phyloP scores from a whole-genome alignment of 2,329 filamentous ascomycete species.

The Fusarium sp. region DNA sequence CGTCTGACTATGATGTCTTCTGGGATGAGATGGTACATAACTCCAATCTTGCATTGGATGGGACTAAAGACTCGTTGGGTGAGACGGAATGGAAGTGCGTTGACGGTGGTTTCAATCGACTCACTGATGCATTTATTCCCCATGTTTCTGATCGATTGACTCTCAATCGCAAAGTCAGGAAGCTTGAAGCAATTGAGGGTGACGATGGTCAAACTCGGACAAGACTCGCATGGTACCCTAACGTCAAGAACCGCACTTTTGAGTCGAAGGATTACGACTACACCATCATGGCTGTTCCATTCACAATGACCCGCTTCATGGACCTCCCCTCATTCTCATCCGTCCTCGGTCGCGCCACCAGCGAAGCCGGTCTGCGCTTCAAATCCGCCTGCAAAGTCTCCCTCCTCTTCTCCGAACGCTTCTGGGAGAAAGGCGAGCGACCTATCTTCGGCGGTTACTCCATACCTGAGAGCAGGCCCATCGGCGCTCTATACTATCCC shows the following conservation, averaged over 20 bases:
- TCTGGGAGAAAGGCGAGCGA: conserved; percentile 64
- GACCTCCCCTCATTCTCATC: conserved; percentile 58
- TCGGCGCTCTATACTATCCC: conserved; percentile 75
- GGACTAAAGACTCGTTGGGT: background rate
- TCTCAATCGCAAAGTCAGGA: conserved; percentile 2
- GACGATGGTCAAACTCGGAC: background rate
- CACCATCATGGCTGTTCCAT: conserved; percentile 73
- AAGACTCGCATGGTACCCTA: conserved; percentile 51
- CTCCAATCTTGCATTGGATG: conserved; percentile 23
- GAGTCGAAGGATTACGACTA: conserved; percentile 69
- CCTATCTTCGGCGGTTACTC: conserved; percentile 75
- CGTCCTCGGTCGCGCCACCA: conserved; percentile 9
- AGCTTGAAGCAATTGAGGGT: background rate
- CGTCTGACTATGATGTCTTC: conserved; percentile 24
- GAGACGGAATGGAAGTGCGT: conserved; percentile 31
- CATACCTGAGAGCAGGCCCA: conserved; percentile 66
- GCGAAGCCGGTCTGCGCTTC: conserved; percentile 21
- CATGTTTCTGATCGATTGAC: background rate
- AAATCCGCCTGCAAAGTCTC: conserved; percentile 58
- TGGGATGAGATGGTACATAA: conserved; percentile 34
- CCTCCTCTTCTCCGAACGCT: conserved; percentile 68
- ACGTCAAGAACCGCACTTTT: conserved; percentile 60
- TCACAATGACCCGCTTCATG: conserved; percentile 73
- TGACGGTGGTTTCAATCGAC: conserved; percentile 19
- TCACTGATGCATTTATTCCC: conserved; percentile 1